Base-by-base conservation (phyloP, 2,329 filamentous ascomycete genomes). In the Fusarium cicatricum region DNA sequence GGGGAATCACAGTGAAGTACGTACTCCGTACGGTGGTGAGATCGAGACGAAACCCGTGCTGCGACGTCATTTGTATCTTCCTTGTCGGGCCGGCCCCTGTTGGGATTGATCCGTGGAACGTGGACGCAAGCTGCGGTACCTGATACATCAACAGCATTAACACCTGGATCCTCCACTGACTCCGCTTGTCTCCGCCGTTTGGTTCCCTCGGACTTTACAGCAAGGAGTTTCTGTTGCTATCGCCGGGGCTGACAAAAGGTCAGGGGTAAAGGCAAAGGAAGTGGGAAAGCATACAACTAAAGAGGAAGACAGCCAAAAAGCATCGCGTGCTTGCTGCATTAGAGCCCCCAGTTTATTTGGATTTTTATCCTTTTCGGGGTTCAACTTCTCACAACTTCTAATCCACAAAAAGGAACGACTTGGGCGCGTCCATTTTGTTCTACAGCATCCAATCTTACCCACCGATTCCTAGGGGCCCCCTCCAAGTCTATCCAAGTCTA, bases 131-230 rank as follows among this genome's bases (percentile, higher is more conserved):
- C 34, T 45, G 38, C 48, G 41, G 52, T 49, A 52, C 39, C 48
- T 29, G 59, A 58, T 64, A 43, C 60, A 49, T 47, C 52, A 21
- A 60, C 55, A 55, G 55, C 58, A 59, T 58, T 65, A 54, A 47
- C 49, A 48, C 48, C 59, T 63, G 55, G 56, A 40, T 66, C 52
- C 58, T 65, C 60, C 53, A 61, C 54, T 42, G 49, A 57, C 61
- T 69, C 66, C 62, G 69, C 62, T 55, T 60, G 57, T 61, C 62
- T 67, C 52, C 52, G 51, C 29, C 48, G 31, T 50, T 50, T 53
- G 41, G 51, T 36, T 37, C 43, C 40, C 38, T 62, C 66, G 65
- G 66, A 66, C 52, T 63, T 68, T 64, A 34, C 39, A 51, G 34
- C 38, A 31, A 31, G 16, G 41, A 40, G 39, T 48, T 53, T 41